Evolutionary conservation across 495 filamentous ascomycete species (phyloP).

Genomic region (Podospora conica): DNA sequence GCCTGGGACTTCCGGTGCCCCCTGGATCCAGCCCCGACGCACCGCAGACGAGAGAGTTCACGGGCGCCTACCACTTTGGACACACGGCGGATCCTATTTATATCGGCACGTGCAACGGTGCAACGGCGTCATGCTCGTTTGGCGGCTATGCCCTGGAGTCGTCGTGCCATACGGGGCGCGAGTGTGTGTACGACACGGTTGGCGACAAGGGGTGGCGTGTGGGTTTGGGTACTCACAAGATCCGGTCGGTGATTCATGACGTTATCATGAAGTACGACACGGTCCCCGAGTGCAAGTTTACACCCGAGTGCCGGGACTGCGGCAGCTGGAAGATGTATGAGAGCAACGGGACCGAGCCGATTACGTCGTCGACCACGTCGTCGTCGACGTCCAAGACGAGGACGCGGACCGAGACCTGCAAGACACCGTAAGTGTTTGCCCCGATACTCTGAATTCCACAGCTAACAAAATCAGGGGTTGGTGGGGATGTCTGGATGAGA

Average conservation of each 20-base stretch:
- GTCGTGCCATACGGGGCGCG: conserved; percentile 77
- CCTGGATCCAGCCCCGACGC: conserved; percentile 64
- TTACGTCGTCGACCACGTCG: conserved; percentile 53
- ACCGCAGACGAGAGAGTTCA: conserved; percentile 63
- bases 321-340: conserved; percentile 89
- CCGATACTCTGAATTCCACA: not conserved
- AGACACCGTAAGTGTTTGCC: conserved; percentile 53
- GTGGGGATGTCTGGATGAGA: conserved; percentile 68
- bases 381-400: conserved; percentile 53
- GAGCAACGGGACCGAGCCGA: conserved; percentile 76
- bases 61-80: conserved; percentile 86
- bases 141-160: conserved; percentile 94
- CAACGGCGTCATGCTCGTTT: conserved; percentile 78
- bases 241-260: conserved; percentile 74
- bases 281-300: conserved; percentile 63
- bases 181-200: conserved; percentile 90
- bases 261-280: conserved; percentile 75
- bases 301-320: conserved; percentile 81
- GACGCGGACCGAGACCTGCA: conserved; percentile 75
- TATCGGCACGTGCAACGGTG: conserved; percentile 88
- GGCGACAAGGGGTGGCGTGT: conserved; percentile 85
- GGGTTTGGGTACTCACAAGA: conserved; percentile 77
- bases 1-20: conserved; percentile 80
- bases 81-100: conserved; percentile 94
- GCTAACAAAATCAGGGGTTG: conserved; percentile 46